Evolutionary conservation across 1,139 yeast genomes (phyloP).

Genomic region (Kurtzmaniella natalensis): DNA sequence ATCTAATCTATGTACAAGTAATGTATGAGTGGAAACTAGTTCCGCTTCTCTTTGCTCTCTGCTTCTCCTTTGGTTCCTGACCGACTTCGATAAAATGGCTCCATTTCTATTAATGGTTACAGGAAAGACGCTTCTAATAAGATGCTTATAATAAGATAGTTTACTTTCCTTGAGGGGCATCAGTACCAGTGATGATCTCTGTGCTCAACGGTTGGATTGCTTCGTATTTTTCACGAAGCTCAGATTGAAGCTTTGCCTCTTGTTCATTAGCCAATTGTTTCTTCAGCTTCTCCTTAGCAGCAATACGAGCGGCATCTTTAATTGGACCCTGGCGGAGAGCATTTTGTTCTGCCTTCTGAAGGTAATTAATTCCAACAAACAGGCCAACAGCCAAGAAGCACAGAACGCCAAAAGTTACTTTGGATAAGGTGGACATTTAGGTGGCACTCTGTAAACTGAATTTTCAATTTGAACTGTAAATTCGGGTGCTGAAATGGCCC

Average conservation of each 20-base stretch:
- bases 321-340: constrained; percentile 77
- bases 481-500: too few relatives aligned
- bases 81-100: too few relatives aligned
- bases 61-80: too few relatives aligned
- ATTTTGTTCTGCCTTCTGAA: constrained; percentile 63
- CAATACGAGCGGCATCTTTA: constrained; percentile 64
- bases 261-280: constrained; percentile 52
- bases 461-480: too few relatives aligned
- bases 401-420: constrained; percentile 62
- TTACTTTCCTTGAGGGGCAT: too few relatives aligned
- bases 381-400: constrained; percentile 53
- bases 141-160: too few relatives aligned
- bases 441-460: too few relatives aligned
- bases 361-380: constrained; percentile 61
- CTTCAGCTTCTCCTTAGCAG: constrained; percentile 35
- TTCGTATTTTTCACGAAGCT: constrained; percentile 59
- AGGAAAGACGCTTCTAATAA: too few relatives aligned
- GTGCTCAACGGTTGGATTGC: constrained; percentile 57
- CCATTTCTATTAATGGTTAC: too few relatives aligned
- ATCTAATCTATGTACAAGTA: too few relatives aligned
- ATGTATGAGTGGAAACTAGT: too few relatives aligned
- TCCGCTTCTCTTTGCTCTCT: too few relatives aligned
- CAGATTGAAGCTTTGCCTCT: constrained; percentile 75
- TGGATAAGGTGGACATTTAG: constrained; percentile 78
- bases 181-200: constrained; percentile 37